Conservation (phyloP, 148 eudicot genomes). For the Rhododendron mucronatum region DNA sequence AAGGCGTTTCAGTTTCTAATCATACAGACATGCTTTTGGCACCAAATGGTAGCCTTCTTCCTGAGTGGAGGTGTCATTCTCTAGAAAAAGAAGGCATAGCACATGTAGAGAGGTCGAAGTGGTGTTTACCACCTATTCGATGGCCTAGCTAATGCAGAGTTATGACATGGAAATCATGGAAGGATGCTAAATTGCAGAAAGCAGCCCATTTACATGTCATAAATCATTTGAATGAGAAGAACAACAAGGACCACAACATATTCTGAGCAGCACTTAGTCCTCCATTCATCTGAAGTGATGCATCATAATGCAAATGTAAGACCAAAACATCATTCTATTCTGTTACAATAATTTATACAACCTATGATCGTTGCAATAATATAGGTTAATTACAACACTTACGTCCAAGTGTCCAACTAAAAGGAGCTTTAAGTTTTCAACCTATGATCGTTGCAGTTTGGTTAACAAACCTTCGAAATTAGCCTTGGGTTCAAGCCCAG, state of each 20-base stretch:
- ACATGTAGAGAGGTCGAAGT: not conserved
- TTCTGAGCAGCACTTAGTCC: not conserved
- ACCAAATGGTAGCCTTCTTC: not conserved
- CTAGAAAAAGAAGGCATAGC: not conserved
- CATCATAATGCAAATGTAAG: not conserved
- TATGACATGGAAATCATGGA: not conserved
- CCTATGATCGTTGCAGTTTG: not conserved
- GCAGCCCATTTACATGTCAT: not conserved
- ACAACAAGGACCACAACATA: not conserved
- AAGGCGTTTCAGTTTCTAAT: not conserved
- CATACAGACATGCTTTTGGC: not conserved
- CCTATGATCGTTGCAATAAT: too few species aligned
- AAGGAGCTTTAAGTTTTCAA: not conserved
- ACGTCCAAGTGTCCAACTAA: not conserved
- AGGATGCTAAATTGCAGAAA: not conserved
- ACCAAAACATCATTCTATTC: not conserved
- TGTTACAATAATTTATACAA: not conserved
- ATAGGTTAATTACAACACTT: not conserved
- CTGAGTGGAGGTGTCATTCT: not conserved
- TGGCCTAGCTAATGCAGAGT: not conserved
- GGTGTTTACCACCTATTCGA: not conserved
- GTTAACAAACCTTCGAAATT: constrained; percentile 34
- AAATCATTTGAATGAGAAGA: not conserved
- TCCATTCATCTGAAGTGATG: not conserved
- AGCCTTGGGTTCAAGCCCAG: constrained; percentile 41